A percentile compares a stretch with the other conserved stretches of the same genome.
These are phyloP conservation scores for Chytridium lagenaria DNA, from an alignment of 371 early-diverging fungal genomes.

Conservation along the genomic window DNA sequence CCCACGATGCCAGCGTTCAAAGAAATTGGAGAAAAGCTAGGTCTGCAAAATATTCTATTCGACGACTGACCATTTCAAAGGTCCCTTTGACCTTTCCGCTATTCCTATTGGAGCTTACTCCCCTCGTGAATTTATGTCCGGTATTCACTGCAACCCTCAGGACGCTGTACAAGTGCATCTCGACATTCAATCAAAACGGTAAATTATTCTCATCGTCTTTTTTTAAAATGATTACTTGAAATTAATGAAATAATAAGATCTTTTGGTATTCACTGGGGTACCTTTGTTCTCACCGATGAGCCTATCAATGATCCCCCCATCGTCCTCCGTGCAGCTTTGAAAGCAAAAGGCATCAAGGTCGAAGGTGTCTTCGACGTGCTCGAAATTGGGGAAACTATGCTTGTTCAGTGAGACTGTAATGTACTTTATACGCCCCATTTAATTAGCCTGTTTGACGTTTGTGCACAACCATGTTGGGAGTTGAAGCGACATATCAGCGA, in stretches of 20 bases:
- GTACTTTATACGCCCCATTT: too few relatives aligned
- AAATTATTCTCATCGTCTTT: conserved; percentile 41
- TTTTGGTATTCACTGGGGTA: conserved; percentile 70
- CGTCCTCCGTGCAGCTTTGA: conserved; percentile 56
- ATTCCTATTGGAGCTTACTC: conserved; percentile 86
- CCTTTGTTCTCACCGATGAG: conserved; percentile 67
- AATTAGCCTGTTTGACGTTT: too few relatives aligned
- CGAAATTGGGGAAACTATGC: conserved; percentile 64
- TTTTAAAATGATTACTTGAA: background rate
- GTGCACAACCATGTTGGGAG: too few relatives aligned
- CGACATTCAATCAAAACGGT: conserved; percentile 68
- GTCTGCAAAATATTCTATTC: conserved; percentile 55
- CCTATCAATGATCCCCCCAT: conserved; percentile 63
- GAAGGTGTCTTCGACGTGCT: conserved; percentile 57
- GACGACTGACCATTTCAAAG: conserved; percentile 27
- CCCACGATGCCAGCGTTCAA: conserved; percentile 81
- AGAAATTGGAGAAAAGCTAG: conserved; percentile 73
- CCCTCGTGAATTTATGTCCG: conserved; percentile 74
- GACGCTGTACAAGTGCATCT: conserved; percentile 79
- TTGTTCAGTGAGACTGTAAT: too few relatives aligned
- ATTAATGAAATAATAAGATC: background rate
- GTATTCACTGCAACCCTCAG: conserved; percentile 76
- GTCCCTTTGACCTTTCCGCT: conserved; percentile 73
- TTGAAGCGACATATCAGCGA: too few relatives aligned
- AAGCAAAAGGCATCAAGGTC: conserved; percentile 57